Percentiles rank a stretch among this genome's conserved stretches.
Conservation (phyloP, 2,329 filamentous ascomycete genomes). For the Pestalotiopsis sp. region DNA sequence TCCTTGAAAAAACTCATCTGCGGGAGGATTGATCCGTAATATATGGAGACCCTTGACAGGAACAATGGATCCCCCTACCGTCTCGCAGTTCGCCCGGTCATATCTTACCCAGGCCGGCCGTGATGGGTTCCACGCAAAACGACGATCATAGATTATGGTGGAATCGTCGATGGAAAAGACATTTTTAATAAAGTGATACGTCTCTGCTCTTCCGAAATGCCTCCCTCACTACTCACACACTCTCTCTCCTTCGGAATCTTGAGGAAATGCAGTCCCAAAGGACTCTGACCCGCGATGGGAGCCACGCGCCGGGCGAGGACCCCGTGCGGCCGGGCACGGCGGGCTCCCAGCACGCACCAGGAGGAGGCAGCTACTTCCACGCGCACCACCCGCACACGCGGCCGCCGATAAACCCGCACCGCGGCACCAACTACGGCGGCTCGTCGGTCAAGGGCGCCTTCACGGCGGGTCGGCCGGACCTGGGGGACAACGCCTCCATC, state of each 20-base stretch:
- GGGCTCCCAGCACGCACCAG: background rate
- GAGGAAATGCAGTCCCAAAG: background rate
- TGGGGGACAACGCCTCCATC: background rate
- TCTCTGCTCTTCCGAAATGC: background rate
- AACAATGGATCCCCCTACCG: background rate
- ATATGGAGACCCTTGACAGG: background rate
- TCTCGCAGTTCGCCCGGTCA: background rate
- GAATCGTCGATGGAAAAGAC: background rate
- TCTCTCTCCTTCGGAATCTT: background rate
- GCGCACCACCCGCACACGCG: background rate
- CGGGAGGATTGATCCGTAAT: background rate
- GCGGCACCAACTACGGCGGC: background rate
- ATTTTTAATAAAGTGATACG: background rate
- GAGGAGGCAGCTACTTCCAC: background rate
- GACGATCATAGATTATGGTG: slow-evolving; percentile 2
- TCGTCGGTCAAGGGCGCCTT: background rate
- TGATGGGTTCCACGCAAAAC: background rate
- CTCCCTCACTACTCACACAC: background rate
- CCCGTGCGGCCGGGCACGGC: background rate
- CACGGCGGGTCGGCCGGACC: background rate
- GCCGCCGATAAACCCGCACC: background rate
- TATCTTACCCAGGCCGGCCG: background rate
- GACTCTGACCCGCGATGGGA: background rate
- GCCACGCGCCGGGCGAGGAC: background rate
- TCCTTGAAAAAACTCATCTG: background rate